Percentiles rank a stretch among this genome's conserved stretches.
Conservation (phyloP, 108 stramenopile species). For the Cyclotella cryptica region DNA sequence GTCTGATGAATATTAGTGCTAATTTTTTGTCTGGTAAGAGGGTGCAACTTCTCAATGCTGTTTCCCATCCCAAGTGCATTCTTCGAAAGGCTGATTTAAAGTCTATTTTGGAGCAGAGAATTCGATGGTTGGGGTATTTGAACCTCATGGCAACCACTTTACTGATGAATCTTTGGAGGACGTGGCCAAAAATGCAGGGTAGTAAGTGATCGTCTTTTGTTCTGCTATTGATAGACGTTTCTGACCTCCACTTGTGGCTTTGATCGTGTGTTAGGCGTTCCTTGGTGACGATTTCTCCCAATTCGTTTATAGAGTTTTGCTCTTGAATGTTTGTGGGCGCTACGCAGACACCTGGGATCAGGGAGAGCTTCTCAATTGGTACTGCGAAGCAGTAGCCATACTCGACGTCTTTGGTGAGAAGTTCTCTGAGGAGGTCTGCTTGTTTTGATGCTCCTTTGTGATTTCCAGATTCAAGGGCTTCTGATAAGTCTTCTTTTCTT, state of each 20-base stretch:
- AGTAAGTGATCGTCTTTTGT: not conserved
- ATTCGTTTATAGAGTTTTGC: conserved; percentile 18
- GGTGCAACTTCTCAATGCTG: conserved; percentile 20
- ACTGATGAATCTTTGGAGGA: not conserved
- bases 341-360: not conserved
- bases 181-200: not conserved
- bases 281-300: not conserved
- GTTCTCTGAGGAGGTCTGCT: not conserved
- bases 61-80: conserved; percentile 6
- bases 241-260: not conserved
- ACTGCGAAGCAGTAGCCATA: not conserved
- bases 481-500: not conserved
- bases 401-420: not conserved
- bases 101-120: conserved; percentile 14
- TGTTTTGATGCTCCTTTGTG: conserved; percentile 2
- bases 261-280: conserved; percentile 26
- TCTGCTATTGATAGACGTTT: too few species aligned
- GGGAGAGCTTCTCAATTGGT: not conserved
- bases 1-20: conserved; percentile 15
- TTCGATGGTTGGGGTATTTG: conserved; percentile 5
- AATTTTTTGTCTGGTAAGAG: conserved; percentile 19
- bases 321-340: conserved; percentile 12
- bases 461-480: not conserved
- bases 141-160: not conserved
- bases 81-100: conserved; percentile 20